A percentile compares a stretch with the other conserved stretches of the same genome.
phyloP scores from a whole-genome alignment of 129 eudicot species.

The Flaveria robusta region DNA sequence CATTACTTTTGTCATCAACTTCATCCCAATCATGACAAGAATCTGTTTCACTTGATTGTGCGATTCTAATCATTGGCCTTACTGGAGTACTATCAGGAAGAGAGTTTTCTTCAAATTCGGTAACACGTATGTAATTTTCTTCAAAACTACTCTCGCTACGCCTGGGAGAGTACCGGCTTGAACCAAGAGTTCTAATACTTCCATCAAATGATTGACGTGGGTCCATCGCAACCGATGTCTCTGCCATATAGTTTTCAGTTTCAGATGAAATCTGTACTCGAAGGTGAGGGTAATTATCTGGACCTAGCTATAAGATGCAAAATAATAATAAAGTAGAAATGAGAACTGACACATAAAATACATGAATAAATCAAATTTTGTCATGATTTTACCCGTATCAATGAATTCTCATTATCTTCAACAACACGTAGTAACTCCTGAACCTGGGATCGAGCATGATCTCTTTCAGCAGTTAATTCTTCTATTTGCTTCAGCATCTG shows the following conservation, averaged over 20 bases:
- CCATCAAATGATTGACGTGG: slow-evolving; percentile 46
- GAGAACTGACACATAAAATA: neutral
- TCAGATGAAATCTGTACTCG: slow-evolving; percentile 58
- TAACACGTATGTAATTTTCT: slow-evolving; percentile 43
- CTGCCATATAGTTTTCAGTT: slow-evolving; percentile 30
- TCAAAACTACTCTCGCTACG: slow-evolving; percentile 62
- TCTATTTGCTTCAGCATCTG: slow-evolving; percentile 80
- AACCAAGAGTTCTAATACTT: slow-evolving; percentile 41
- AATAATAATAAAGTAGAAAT: slow-evolving; percentile 16
- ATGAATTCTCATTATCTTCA: slow-evolving; percentile 50
- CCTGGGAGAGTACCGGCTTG: slow-evolving; percentile 52
- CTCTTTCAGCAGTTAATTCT: slow-evolving; percentile 75
- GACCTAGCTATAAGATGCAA: slow-evolving; percentile 49
- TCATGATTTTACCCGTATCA: slow-evolving; percentile 48
- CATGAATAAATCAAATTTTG: neutral
- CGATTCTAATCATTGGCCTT: slow-evolving; percentile 43
- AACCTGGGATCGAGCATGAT: slow-evolving; percentile 74
- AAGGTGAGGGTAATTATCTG: slow-evolving; percentile 57
- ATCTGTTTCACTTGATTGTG: slow-evolving; percentile 51
- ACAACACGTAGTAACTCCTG: slow-evolving; percentile 59
- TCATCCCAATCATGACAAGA: slow-evolving; percentile 57
- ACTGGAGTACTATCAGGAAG: slow-evolving; percentile 39
- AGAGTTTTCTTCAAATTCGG: slow-evolving; percentile 57
- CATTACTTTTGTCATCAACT: slow-evolving; percentile 51
- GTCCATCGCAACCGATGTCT: slow-evolving; percentile 42